Evolutionary conservation across 2,329 filamentous ascomycete species (phyloP), one percentile per base, ranked within the genome.

Genomic region (Scytalidium lignicola): DNA sequence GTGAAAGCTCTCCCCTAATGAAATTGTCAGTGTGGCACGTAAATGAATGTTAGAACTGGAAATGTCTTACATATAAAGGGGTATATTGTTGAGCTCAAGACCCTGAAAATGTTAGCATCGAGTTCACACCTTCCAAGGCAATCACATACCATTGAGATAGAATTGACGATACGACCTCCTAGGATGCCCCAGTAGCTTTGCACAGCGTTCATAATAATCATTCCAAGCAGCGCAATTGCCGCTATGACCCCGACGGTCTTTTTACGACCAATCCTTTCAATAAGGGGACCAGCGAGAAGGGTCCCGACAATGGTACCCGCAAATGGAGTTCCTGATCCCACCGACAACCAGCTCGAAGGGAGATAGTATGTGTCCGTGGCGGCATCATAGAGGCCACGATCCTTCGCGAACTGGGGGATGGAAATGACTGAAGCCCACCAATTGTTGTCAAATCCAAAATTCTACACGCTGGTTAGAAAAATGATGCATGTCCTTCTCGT

Each of bases 391-490:
- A 10, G 21, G 21, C 45, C 45, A 19, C 23, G 41, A 17, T 42
- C 18, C 8, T 29, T 15, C 7, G n/a, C n/a, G 32, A 47, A 47
- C 18, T 41, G n/a, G 1, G 45, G 23, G 20, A 47, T 23, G 15
- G 32, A 32, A n/a, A 47, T 13, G 19, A 29, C 32, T 13, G 32
- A 32, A 7, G 32, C 39, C 45, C 37, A 47, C 21, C 41, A 47
- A 6, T 19, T 32, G 18, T 47, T 47, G n/a, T 47, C 45, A 15
- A 47, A 41, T 23, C 45, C 45, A 15, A 47, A 47, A n/a, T n/a
- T n/a, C n/a, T n/a, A n/a, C n/a, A n/a, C n/a, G n/a, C n/a, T n/a
- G n/a, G n/a, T n/a, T n/a, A n/a, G n/a, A n/a, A n/a, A n/a, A n/a
- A n/a, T n/a, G n/a, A n/a, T n/a, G n/a, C n/a, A n/a, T n/a, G n/a